A percentile compares a stretch with the other conserved stretches of the same genome.
Conservation (phyloP, 495 filamentous ascomycete genomes). For the Sabuloglossum arenarium region DNA sequence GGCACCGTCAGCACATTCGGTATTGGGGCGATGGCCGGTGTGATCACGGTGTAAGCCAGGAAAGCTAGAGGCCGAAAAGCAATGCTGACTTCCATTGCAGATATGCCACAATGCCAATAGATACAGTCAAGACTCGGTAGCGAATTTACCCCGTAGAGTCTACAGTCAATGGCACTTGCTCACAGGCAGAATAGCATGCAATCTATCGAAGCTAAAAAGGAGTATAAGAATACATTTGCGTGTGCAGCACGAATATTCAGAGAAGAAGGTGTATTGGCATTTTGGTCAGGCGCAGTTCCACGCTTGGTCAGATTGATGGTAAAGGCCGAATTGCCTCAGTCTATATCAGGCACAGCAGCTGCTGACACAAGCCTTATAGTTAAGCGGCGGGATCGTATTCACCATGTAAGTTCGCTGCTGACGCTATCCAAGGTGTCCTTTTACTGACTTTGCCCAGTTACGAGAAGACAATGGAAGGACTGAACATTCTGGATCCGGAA, state of each 20-base stretch:
- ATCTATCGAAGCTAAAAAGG: slow-evolving; percentile 63
- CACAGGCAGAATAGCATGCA: slow-evolving; percentile 47
- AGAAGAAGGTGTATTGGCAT: slow-evolving; percentile 73
- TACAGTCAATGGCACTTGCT: background rate
- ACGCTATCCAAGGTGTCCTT: background rate
- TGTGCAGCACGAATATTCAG: slow-evolving; percentile 70
- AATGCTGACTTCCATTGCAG: slow-evolving; percentile 13
- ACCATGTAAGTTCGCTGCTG: slow-evolving; percentile 43
- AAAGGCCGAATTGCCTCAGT: background rate
- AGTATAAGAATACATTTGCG: slow-evolving; percentile 76
- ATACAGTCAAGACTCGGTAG: slow-evolving; percentile 82
- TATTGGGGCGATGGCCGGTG: slow-evolving; percentile 71
- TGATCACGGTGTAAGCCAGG: slow-evolving; percentile 75
- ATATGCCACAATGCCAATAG: slow-evolving; percentile 65
- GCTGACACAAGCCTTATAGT: background rate
- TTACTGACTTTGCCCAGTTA: slow-evolving; percentile 32
- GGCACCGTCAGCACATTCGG: slow-evolving; percentile 77
- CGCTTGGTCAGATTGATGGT: slow-evolving; percentile 56
- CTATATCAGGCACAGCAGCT: slow-evolving; percentile 12
- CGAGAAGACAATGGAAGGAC: slow-evolving; percentile 84
- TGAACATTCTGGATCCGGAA: slow-evolving; percentile 68
- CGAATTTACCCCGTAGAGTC: background rate
- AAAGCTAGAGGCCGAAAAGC: background rate
- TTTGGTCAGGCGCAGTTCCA: slow-evolving; percentile 88
- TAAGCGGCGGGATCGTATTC: slow-evolving; percentile 91